phyloP scores from a whole-genome alignment of 2,329 filamentous ascomycete species.

The Botrytis fragariae region DNA sequence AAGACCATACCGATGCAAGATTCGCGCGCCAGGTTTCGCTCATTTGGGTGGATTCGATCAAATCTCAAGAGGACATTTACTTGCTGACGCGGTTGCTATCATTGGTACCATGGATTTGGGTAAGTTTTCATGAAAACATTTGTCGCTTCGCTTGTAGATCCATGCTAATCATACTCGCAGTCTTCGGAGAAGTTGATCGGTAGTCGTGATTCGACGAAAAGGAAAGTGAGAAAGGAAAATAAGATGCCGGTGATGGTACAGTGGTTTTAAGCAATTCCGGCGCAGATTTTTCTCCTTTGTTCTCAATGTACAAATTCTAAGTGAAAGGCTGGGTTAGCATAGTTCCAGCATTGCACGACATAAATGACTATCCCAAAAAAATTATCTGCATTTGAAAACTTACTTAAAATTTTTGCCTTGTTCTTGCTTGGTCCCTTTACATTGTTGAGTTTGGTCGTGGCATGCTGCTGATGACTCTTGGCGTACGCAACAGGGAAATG shows the following conservation, averaged over 20 bases:
- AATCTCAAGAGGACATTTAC: conserved; percentile 82
- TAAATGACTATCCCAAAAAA: conserved; percentile 1
- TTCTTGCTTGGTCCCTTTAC: conserved; percentile 2
- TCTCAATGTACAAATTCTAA: conserved; percentile 31
- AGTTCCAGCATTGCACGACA: conserved; percentile 10
- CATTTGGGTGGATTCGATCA: conserved; percentile 95
- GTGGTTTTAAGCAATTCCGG: conserved; percentile 10
- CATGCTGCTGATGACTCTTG: conserved; percentile 11
- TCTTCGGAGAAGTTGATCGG: conserved; percentile 50
- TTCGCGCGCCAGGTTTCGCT: conserved; percentile 93
- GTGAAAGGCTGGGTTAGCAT: conserved; percentile 16
- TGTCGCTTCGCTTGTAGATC: conserved; percentile 19
- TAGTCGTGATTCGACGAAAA: conserved; percentile 36
- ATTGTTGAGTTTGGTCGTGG: conserved; percentile 16
- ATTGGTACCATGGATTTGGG: conserved; percentile 89
- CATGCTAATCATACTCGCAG: conserved; percentile 30
- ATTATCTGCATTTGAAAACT: not conserved
- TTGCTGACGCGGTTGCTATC: conserved; percentile 95
- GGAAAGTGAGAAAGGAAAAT: conserved; percentile 24
- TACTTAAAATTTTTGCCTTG: conserved; percentile 5
- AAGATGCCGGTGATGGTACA: conserved; percentile 24
- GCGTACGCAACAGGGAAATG: not conserved
- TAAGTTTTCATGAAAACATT: conserved; percentile 43
- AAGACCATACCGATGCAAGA: conserved; percentile 95
- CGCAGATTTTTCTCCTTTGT: conserved; percentile 24